Evolutionary conservation across 352 stramenopile genomes (phyloP).

Genomic region (Phytophthora pseudosyringae): DNA sequence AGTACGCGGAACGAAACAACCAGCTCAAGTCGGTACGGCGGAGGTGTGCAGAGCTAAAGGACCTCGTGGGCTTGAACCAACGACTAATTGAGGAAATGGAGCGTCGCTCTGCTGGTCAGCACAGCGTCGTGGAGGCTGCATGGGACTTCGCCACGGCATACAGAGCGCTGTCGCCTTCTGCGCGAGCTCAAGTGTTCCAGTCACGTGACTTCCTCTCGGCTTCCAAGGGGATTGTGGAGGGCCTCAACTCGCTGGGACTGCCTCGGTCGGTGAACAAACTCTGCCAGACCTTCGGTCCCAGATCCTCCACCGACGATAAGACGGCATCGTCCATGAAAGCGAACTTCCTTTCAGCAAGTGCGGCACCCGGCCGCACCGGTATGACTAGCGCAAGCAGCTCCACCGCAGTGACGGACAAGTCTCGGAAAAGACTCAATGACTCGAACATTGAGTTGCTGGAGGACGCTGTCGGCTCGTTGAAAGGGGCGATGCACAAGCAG

Average conservation of each 20-base stretch:
- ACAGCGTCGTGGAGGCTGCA: slow-evolving; percentile 50
- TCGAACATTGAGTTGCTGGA: slow-evolving; percentile 53
- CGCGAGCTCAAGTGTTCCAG: slow-evolving; percentile 45
- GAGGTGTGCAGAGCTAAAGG: slow-evolving; percentile 54
- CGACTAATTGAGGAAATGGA: slow-evolving; percentile 54
- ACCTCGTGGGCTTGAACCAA: slow-evolving; percentile 55
- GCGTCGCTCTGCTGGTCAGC: slow-evolving; percentile 37
- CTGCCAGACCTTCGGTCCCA: slow-evolving; percentile 19
- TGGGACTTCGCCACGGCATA: slow-evolving; percentile 49
- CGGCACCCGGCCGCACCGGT: slow-evolving; percentile 1
- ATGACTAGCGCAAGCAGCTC: slow-evolving; percentile 13
- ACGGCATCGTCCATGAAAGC: slow-evolving; percentile 8
- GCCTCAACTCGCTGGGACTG: slow-evolving; percentile 40
- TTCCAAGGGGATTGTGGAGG: slow-evolving; percentile 48
- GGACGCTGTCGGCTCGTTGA: slow-evolving; percentile 48
- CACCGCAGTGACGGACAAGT: slow-evolving; percentile 13
- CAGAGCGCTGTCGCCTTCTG: slow-evolving; percentile 43
- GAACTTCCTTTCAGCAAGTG: slow-evolving; percentile 25
- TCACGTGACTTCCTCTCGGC: slow-evolving; percentile 46
- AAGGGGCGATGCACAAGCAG: slow-evolving; percentile 45
- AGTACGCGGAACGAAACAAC: slow-evolving; percentile 50
- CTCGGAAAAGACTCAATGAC: slow-evolving; percentile 30
- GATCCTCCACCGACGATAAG: background rate
- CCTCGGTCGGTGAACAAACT: slow-evolving; percentile 26
- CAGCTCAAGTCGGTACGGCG: slow-evolving; percentile 50